Evolutionary conservation across 1,284 basidiomycete genomes (phyloP).

Genomic region (Peniophora sp.): DNA sequence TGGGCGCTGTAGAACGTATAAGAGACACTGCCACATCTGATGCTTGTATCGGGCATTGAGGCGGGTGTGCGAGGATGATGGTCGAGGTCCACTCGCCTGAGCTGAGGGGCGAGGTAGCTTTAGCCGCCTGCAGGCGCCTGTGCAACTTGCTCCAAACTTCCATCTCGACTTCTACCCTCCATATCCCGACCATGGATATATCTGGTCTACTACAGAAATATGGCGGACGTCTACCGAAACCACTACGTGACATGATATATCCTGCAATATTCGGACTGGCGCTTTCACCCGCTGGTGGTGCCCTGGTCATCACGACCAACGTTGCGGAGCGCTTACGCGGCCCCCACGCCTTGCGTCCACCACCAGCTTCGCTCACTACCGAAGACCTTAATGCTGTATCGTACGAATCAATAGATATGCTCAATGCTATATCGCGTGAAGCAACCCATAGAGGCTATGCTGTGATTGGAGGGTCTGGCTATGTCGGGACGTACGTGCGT

Average conservation of each 20-base stretch:
- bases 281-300: neutral
- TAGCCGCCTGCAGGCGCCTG: neutral
- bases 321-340: constrained; percentile 6
- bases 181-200: neutral
- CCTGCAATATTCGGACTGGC: constrained; percentile 1
- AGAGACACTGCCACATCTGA: no score
- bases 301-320: neutral
- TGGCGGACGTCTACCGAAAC: constrained; percentile 1
- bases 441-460: constrained; percentile 22
- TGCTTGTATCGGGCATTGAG: no score
- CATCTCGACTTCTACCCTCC: neutral
- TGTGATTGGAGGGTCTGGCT: constrained; percentile 26
- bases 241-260: neutral
- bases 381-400: constrained; percentile 19
- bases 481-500: constrained; percentile 23
- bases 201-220: neutral
- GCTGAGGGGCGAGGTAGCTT: no score
- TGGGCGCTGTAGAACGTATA: no score
- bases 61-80: no score
- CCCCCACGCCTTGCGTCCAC: constrained; percentile 6
- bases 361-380: constrained; percentile 3
- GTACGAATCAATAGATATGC: constrained; percentile 22
- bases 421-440: constrained; percentile 17
- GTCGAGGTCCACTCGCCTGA: no score
- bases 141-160: neutral